These are phyloP conservation scores for barley (Hordeum vulgare) DNA, from an alignment of 176 grass and related monocot genomes.

Conservation along the genomic window DNA sequence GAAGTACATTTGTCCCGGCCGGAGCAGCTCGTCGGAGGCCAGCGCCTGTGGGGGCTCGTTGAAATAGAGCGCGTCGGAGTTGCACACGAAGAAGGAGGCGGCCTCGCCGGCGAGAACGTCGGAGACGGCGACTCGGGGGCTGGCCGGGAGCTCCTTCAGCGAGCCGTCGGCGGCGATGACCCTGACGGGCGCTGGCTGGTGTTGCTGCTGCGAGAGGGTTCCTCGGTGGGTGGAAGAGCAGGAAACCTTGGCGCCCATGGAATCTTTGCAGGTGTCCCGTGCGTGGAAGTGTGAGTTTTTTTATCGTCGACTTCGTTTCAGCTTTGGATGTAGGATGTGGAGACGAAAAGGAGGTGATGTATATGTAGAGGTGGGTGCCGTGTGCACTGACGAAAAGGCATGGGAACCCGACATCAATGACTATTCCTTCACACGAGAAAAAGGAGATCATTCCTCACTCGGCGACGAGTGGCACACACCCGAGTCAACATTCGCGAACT, in stretches of 20 bases:
- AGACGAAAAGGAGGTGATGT: background rate
- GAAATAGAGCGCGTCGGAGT: conserved; percentile 61
- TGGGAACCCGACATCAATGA: background rate
- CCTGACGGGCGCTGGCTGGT: conserved; percentile 2
- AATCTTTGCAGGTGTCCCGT: background rate
- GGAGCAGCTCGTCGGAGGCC: conserved; percentile 21
- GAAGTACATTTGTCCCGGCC: conserved; percentile 45
- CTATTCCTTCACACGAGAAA: background rate
- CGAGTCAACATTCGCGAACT: background rate
- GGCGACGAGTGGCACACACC: background rate
- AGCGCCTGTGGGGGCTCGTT: conserved; percentile 20
- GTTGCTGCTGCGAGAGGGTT: background rate
- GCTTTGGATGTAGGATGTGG: background rate
- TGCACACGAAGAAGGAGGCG: conserved; percentile 45
- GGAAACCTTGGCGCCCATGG: conserved; percentile 45
- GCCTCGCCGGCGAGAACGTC: background rate
- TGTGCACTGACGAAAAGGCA: background rate
- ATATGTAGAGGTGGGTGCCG: background rate
- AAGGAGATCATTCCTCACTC: background rate
- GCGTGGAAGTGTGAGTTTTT: background rate
- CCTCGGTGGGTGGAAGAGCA: background rate
- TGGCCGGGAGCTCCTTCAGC: conserved; percentile 28
- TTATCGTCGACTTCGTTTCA: background rate
- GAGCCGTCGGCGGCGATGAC: conserved; percentile 47
- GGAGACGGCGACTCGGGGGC: background rate